Percentiles rank a stretch among this genome's conserved stretches.
These are phyloP conservation scores for Chionographis japonica DNA, from an alignment of 106 monocot genomes.

Conservation along the genomic window DNA sequence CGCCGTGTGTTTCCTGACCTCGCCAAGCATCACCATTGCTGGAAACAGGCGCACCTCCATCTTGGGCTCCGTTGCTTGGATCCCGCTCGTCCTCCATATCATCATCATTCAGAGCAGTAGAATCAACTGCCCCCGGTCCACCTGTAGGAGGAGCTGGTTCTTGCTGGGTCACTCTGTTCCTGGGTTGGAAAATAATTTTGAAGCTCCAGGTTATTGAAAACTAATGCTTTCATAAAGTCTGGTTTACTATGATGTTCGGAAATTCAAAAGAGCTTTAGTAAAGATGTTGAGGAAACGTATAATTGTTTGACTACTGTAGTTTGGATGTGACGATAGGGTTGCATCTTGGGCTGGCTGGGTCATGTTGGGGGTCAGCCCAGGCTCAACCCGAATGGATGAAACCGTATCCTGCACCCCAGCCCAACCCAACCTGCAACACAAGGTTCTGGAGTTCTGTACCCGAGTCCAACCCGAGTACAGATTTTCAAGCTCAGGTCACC, in stretches of 20 bases:
- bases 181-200: slow-evolving; percentile 12
- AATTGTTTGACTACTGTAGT: too few species aligned
- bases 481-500: too few species aligned
- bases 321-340: too few species aligned
- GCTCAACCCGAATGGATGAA: too few species aligned
- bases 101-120: slow-evolving; percentile 13
- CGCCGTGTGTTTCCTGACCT: not conserved
- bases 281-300: too few species aligned
- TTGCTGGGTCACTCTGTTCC: slow-evolving; percentile 2
- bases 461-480: too few species aligned
- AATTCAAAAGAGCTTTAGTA: too few species aligned
- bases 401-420: too few species aligned
- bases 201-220: not conserved
- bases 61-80: not conserved
- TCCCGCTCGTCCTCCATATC: slow-evolving; percentile 16
- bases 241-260: not conserved
- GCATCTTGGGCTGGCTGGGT: too few species aligned
- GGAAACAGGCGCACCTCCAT: not conserved
- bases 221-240: not conserved
- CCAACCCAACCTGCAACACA: too few species aligned
- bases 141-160: not conserved
- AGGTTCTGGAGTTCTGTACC: too few species aligned
- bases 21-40: not conserved
- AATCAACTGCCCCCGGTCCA: not conserved
- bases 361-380: too few species aligned